A percentile compares a stretch with the other conserved stretches of the same genome.
Evolutionary conservation across 192 early-diverging fungal species (phyloP).

Genomic region (Backusella mclennaniae): DNA sequence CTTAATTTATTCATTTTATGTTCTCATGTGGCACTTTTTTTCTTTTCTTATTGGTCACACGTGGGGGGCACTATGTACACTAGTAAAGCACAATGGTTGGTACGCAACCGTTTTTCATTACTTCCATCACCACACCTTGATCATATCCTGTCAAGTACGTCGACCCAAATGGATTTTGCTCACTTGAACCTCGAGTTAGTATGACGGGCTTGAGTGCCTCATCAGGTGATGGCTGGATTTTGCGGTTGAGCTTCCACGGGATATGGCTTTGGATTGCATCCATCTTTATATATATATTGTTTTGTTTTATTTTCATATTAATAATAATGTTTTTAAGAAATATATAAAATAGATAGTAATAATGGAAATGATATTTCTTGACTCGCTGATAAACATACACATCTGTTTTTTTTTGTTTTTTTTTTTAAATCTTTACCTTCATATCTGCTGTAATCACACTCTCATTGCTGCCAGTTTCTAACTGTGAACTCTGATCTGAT

Average conservation of each 20-base stretch:
- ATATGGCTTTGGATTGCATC: slow-evolving; percentile 30
- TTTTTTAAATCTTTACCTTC: slow-evolving; percentile 21
- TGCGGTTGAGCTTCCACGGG: slow-evolving; percentile 17
- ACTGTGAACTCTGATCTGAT: background rate
- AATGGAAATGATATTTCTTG: background rate
- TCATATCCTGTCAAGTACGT: slow-evolving; percentile 63
- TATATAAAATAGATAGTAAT: background rate
- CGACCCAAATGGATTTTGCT: slow-evolving; percentile 68
- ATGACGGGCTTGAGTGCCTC: slow-evolving; percentile 50
- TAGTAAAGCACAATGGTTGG: slow-evolving; percentile 56
- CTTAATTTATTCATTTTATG: background rate
- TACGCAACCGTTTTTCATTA: slow-evolving; percentile 63
- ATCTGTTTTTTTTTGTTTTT: background rate
- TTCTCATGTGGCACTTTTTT: background rate
- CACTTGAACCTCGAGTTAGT: slow-evolving; percentile 57
- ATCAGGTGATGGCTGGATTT: slow-evolving; percentile 21
- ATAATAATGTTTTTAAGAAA: background rate
- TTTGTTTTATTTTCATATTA: background rate
- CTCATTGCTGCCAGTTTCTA: slow-evolving; percentile 12
- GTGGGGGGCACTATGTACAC: background rate
- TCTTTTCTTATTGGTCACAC: background rate
- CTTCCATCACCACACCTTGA: slow-evolving; percentile 57
- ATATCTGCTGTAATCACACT: slow-evolving; percentile 19
- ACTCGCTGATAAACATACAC: background rate
- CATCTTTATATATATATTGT: background rate